A percentile compares a stretch with the other conserved stretches of the same genome.
Evolutionary conservation across 306 rosid genomes (phyloP).

Genomic region (Fagus crenata): DNA sequence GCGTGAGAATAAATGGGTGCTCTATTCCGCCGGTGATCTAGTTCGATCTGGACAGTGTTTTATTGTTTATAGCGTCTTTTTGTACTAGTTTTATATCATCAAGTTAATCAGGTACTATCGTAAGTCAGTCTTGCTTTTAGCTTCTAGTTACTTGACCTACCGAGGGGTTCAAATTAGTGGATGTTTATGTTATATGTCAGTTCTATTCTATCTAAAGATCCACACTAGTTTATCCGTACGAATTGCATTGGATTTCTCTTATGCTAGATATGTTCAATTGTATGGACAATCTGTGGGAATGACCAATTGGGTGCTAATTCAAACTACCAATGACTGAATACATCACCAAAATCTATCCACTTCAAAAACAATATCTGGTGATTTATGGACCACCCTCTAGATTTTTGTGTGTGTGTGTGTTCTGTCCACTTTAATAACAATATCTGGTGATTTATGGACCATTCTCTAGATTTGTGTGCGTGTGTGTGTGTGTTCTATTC

Average conservation of each 20-base stretch:
- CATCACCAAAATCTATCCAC: no score
- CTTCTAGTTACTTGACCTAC: neutral
- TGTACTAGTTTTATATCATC: neutral
- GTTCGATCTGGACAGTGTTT: neutral
- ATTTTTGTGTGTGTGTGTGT: no score
- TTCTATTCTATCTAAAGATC: neutral
- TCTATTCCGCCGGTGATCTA: neutral
- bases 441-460: no score
- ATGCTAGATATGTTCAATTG: no score
- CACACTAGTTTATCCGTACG: neutral
- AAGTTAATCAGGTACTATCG: neutral
- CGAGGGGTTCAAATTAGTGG: neutral
- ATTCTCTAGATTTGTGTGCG: no score
- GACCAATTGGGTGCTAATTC: no score
- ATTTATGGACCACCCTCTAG: no score
- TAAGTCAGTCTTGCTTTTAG: neutral
- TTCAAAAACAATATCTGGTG: no score
- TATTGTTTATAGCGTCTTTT: neutral
- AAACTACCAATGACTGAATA: no score
- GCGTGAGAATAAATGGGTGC: conserved; percentile 10
- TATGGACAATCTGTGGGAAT: no score
- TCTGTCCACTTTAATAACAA: no score
- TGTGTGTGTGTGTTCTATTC: no score
- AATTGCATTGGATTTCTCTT: neutral
- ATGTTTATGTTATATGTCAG: neutral